Evolutionary conservation across 75 land plant species (phyloP), one percentile per base, ranked within the genome.

Genomic region (Pseudotsuga menziesii): DNA sequence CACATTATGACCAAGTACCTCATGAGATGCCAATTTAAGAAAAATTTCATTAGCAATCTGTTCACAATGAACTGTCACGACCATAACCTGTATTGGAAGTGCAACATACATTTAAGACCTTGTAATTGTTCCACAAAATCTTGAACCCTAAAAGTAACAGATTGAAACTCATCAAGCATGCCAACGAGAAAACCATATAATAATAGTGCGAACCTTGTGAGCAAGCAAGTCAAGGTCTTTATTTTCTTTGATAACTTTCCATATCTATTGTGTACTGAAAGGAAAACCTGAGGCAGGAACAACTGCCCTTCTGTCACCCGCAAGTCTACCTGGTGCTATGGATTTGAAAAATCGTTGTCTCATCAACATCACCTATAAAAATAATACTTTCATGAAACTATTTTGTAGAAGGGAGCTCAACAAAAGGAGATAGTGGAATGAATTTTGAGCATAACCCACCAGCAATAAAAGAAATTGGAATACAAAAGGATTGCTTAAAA

Each of bases 21-120:
- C 79, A 85, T 94, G 88, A n/a, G 67, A 62, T 14, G 59, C 27
- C 67, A 97, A 78, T n/a, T 44, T 56, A 57, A 36, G 55, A 58
- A 91, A 85, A 84, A 91, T 95, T 78, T 95, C 98, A 87, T 93
- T 90, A 29, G 96, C 96, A 79, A 97, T 97, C 70, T 97, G 98
- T 77, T 97, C 99, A 81, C 99, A 97, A 4, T 98, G 89, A 12
- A 97, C 99, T n/a, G 98, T 97, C 5, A 98, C 99, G 63, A 97
- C 99, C 99, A 97, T 97, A 19, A 97, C 91, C 97, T 94, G 80
- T 11, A 61, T 48, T 8, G 54, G 54, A n/a, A n/a, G n/a, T n/a
- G n/a, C n/a, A 48, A 80, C 44, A 44, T 41, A 58, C 2, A 27
- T n/a, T 78, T 19, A 60, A 48, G 35, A 32, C 23, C 11, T 19